Evolutionary conservation across 306 rosid genomes (phyloP), one percentile per base, ranked within the genome.

Genomic region (Rubus parviflorus): DNA sequence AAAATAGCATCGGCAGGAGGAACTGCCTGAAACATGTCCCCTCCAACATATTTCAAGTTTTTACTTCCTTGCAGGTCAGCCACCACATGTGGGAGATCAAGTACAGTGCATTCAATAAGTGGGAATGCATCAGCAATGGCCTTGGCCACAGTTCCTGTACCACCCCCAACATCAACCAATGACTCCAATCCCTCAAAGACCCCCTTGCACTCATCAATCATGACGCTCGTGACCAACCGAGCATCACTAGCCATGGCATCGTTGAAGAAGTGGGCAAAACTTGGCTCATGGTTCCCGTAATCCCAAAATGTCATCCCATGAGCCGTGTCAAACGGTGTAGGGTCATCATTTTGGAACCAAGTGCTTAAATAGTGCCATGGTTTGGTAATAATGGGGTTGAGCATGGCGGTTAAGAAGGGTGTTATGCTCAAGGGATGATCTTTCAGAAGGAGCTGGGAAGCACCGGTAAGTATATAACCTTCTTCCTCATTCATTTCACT

Each of bases 81-180:
- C 19, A 86, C 81, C 63, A 82, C 90, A 19, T 82, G 88, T 0
- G 88, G 92, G 1, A 84, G 92, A 80, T 88, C 90, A 19, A 86
- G 65, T 0, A 86, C 87, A 64, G 43, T 63, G 68, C 68, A 63
- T 37, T 63, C 68, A 7, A 38, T 13, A 12, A 30, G 45, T 8
- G 68, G 45, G 5, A 63, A 63, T 63, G 79, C 79, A 8, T 75
- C 51, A 1, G 80, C 90, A 60, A 88, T 73, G 19, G 81, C 79
- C 80, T 84, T 86, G 38, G 84, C 78, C 74, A 82, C 54, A 20
- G 83, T 76, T 46, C 92, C 90, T 0, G 58, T 79, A 11, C 92
- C 88, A 25, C 30, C 30, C 4, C 30, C 30, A 25, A 25, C 30
- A 25, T 25, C 30, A 25, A 25, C 30, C 30, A 25, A 25, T 25